These are phyloP conservation scores for Emydomyces testavorans DNA, from an alignment of 2,329 filamentous ascomycete genomes.

Conservation along the genomic window DNA sequence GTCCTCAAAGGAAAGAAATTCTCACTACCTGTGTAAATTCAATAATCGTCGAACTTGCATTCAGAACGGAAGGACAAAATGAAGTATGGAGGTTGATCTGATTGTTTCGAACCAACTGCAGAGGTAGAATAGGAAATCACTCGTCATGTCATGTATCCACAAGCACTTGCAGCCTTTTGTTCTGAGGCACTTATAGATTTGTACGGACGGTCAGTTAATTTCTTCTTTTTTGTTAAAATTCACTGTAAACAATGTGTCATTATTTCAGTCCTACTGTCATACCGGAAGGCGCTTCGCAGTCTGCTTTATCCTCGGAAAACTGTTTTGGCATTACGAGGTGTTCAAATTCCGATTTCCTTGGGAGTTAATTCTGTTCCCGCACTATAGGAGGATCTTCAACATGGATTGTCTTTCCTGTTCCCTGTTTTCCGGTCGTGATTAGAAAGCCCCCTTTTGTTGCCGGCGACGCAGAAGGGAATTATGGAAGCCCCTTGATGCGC, in stretches of 20 bases:
- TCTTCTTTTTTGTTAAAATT: neutral
- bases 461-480: neutral
- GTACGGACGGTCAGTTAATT: slow-evolving; percentile 3
- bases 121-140: no score
- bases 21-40: slow-evolving; percentile 63
- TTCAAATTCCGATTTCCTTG: neutral
- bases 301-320: neutral
- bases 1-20: slow-evolving; percentile 82
- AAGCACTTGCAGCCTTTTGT: no score
- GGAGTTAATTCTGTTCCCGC: slow-evolving; percentile 4
- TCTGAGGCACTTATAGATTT: slow-evolving; percentile 1
- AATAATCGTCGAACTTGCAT: neutral
- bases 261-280: neutral
- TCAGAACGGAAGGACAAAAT: neutral
- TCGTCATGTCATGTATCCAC: neutral
- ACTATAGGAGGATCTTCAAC: neutral
- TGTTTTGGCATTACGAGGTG: neutral
- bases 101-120: neutral
- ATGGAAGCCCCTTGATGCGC: no score
- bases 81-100: neutral
- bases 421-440: neutral
- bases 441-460: neutral
- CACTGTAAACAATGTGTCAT: neutral
- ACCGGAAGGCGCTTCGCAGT: neutral
- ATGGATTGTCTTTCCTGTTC: slow-evolving; percentile 3